A percentile compares a stretch with the other conserved stretches of the same genome.
These are phyloP conservation scores for Spatholobus suberectus DNA, from an alignment of 306 rosid species.

Conservation along the genomic window DNA sequence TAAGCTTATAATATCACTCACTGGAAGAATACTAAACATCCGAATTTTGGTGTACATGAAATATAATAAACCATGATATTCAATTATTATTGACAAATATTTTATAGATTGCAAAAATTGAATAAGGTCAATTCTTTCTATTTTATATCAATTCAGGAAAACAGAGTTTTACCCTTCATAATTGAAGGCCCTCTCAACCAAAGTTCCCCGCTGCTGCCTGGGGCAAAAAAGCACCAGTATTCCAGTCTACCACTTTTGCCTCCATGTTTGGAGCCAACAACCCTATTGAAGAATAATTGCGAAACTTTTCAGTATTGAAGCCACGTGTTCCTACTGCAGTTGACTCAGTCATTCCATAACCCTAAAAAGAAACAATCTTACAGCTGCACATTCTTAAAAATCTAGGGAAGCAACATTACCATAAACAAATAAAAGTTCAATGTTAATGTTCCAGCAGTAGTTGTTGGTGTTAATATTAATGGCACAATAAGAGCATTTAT, in stretches of 20 bases:
- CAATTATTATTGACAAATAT: neutral
- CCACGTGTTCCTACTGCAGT: conserved; percentile 88
- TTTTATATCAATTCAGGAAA: conserved; percentile 25
- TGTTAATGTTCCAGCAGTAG: conserved; percentile 18
- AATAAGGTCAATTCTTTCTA: neutral
- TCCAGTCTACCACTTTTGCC: conserved; percentile 84
- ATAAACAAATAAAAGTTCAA: conserved; percentile 29
- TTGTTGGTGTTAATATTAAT: conserved; percentile 13
- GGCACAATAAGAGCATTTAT: conserved; percentile 11
- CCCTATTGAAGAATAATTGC: conserved; percentile 75
- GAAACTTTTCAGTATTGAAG: conserved; percentile 66
- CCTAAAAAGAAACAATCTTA: conserved; percentile 56
- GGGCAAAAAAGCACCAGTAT: conserved; percentile 67
- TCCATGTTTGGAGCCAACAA: conserved; percentile 88
- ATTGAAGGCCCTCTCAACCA: conserved; percentile 83
- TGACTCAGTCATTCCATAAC: conserved; percentile 95
- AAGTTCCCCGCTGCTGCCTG: conserved; percentile 79
- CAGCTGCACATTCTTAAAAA: conserved; percentile 22
- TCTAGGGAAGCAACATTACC: conserved; percentile 27
- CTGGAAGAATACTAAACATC: conserved; percentile 13
- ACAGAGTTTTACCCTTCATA: conserved; percentile 74
- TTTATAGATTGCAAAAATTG: conserved; percentile 10
- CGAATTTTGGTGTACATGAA: neutral
- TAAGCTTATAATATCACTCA: neutral
- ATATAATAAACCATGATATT: neutral